These are phyloP conservation scores for Solanum ahanhuiri DNA, from an alignment of 257 asterid genomes.

Conservation along the genomic window DNA sequence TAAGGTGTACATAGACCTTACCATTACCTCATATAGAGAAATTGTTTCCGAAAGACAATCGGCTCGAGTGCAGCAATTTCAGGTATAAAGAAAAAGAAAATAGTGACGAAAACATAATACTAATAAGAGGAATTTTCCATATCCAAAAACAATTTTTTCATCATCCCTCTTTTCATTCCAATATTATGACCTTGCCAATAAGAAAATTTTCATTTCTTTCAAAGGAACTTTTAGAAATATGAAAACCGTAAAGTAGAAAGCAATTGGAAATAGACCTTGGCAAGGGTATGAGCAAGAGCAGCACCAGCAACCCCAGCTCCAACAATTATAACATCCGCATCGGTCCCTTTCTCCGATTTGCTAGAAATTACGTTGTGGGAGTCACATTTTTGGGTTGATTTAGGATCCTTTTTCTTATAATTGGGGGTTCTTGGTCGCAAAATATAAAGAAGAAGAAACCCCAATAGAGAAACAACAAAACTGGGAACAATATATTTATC, in stretches of 20 bases:
- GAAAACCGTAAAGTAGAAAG: not conserved
- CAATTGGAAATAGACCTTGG: conserved; percentile 15
- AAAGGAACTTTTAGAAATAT: not conserved
- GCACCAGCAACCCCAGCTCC: conserved; percentile 61
- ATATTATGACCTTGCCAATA: too few relatives aligned
- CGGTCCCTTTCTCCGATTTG: conserved; percentile 1
- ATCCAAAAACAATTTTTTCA: not conserved
- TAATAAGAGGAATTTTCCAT: not conserved
- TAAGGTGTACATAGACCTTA: not conserved
- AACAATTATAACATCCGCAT: conserved; percentile 32
- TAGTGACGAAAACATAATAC: not conserved
- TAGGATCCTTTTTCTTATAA: not conserved
- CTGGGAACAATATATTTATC: conserved; percentile 18
- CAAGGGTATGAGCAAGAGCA: conserved; percentile 41
- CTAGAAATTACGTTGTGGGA: conserved; percentile 4
- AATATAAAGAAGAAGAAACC: conserved; percentile 13
- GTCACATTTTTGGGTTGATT: not conserved
- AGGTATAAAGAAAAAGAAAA: not conserved
- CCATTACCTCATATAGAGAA: not conserved
- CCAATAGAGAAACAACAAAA: conserved; percentile 16
- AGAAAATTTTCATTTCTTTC: not conserved
- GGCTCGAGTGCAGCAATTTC: not conserved
- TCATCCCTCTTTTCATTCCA: not conserved
- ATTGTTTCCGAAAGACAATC: not conserved
- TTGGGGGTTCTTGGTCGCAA: conserved; percentile 2